Evolutionary conservation across 176 grass and related monocot species (phyloP).

Genomic region (Bromus sterilis): DNA sequence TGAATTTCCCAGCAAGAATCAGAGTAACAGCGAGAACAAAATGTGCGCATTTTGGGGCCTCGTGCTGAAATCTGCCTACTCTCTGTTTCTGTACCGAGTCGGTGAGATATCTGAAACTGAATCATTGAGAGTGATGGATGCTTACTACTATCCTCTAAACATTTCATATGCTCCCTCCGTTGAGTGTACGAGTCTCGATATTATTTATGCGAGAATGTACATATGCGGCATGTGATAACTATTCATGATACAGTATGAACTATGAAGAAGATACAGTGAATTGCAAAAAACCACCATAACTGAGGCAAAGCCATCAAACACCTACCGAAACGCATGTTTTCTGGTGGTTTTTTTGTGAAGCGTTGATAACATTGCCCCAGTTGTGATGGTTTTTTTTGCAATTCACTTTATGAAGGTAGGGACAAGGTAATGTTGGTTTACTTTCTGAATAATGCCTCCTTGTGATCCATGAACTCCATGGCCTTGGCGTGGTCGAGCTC

Average conservation of each 20-base stretch:
- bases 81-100: background rate
- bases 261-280: too few species aligned
- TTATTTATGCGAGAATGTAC: background rate
- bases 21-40: background rate
- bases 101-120: background rate
- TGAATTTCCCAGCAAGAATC: background rate
- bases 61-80: background rate
- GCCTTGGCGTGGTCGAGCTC: conserved; percentile 48
- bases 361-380: too few species aligned
- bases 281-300: too few species aligned
- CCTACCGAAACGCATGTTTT: too few species aligned
- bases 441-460: conserved; percentile 64
- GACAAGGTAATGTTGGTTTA: background rate
- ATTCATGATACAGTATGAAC: background rate
- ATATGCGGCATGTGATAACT: background rate
- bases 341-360: too few species aligned
- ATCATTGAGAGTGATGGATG: background rate
- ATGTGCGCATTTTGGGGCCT: background rate
- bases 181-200: background rate
- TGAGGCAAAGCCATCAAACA: too few species aligned
- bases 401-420: too few species aligned
- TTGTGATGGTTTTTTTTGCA: too few species aligned
- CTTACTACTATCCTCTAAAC: background rate
- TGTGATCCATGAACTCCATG: conserved; percentile 62
- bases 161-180: background rate